Conservation (phyloP, 805 yeast genomes). For the Suhomyces prunicola region DNA sequence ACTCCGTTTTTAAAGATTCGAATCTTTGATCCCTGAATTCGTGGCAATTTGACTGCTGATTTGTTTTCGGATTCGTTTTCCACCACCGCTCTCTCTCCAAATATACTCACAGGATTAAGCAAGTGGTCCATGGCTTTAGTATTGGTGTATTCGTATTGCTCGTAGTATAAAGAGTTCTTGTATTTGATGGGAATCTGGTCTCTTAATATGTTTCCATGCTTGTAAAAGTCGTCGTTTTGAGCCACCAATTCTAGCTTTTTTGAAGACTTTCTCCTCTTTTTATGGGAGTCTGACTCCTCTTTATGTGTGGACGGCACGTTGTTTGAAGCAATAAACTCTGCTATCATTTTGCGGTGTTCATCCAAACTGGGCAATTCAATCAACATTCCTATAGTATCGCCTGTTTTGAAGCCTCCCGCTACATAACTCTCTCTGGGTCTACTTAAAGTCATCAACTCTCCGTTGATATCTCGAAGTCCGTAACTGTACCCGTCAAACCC, state of each 20-base stretch:
- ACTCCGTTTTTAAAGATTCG: slow-evolving; percentile 77
- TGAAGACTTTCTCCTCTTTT: slow-evolving; percentile 13
- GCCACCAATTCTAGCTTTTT: slow-evolving; percentile 10
- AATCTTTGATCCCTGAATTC: slow-evolving; percentile 56
- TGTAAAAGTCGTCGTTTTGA: slow-evolving; percentile 8
- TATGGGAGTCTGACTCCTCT: slow-evolving; percentile 7
- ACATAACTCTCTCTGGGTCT: slow-evolving; percentile 51
- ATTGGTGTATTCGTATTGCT: slow-evolving; percentile 74
- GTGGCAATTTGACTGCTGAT: slow-evolving; percentile 28
- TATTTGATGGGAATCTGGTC: slow-evolving; percentile 88
- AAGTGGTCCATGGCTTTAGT: slow-evolving; percentile 72
- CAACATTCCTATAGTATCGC: slow-evolving; percentile 81
- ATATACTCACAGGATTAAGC: slow-evolving; percentile 66
- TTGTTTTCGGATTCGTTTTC: slow-evolving; percentile 12
- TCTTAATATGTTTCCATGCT: slow-evolving; percentile 50
- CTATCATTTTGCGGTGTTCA: slow-evolving; percentile 43
- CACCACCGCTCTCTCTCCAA: slow-evolving; percentile 63
- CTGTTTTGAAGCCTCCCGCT: slow-evolving; percentile 51
- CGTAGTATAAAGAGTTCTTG: slow-evolving; percentile 74
- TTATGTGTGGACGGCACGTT: background rate
- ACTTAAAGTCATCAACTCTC: slow-evolving; percentile 73
- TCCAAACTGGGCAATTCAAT: slow-evolving; percentile 60
- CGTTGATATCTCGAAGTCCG: slow-evolving; percentile 77
- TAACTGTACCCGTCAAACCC: slow-evolving; percentile 95
- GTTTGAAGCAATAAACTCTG: slow-evolving; percentile 14